A percentile compares a stretch with the other conserved stretches of the same genome.
Conservation (phyloP, 495 filamentous ascomycete genomes). For the Tuber melanosporum region DNA sequence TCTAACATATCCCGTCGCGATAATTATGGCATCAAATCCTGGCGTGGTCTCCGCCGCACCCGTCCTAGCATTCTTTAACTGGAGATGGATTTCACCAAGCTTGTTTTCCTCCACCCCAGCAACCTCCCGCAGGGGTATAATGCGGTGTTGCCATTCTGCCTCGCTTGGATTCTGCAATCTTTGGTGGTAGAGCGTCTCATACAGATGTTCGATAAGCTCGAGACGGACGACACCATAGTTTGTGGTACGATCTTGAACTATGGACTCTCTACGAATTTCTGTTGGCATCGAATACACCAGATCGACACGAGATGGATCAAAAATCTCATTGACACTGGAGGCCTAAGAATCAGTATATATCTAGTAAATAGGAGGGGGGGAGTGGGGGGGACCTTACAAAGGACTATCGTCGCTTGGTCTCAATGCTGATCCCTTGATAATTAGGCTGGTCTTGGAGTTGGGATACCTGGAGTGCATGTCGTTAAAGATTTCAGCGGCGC, state of each 20-base stretch:
- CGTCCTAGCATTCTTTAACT: constrained; percentile 39
- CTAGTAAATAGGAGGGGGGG: not conserved
- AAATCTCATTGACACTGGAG: constrained; percentile 91
- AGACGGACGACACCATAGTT: constrained; percentile 93
- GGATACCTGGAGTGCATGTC: constrained; percentile 78
- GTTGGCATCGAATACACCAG: constrained; percentile 59
- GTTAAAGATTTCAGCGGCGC: constrained; percentile 90
- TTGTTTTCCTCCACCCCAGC: constrained; percentile 51
- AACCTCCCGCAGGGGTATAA: constrained; percentile 61
- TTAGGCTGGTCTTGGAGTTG: constrained; percentile 64
- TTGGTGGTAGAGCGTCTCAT: constrained; percentile 78
- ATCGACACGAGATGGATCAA: constrained; percentile 78
- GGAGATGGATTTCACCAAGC: constrained; percentile 42
- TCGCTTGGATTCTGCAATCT: constrained; percentile 63
- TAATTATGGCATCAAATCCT: constrained; percentile 62
- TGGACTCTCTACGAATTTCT: constrained; percentile 55
- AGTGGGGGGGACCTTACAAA: constrained; percentile 59
- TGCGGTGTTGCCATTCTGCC: constrained; percentile 70
- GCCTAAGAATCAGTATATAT: not conserved
- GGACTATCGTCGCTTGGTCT: constrained; percentile 91
- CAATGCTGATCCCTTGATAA: constrained; percentile 72
- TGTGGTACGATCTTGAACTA: constrained; percentile 63
- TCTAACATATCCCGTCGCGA: constrained; percentile 80
- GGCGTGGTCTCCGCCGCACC: constrained; percentile 24
- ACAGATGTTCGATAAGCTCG: constrained; percentile 78